Evolutionary conservation across 2,329 filamentous ascomycete species (phyloP), one percentile per base, ranked within the genome.

Genomic region (Akanthomyces lecanii): DNA sequence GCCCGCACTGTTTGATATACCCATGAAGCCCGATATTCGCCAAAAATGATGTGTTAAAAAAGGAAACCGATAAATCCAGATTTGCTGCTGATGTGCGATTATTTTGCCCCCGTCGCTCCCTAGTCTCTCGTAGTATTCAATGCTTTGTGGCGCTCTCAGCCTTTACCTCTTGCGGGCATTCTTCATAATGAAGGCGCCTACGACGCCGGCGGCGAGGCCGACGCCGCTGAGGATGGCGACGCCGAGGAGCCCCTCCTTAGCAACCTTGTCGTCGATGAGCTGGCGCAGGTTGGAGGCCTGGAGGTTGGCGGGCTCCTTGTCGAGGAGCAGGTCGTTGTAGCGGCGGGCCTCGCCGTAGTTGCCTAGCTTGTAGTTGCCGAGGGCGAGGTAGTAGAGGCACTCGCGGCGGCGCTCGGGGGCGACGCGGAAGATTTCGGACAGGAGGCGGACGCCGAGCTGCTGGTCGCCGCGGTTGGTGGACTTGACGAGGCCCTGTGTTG

Each of bases 301-400:
- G 71, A 97, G 77, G 76, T 98, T 99, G 53, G 85, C 87, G 10
- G 92, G 92, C 79, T 99, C 95, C 74, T 94, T 89, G 66, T 97
- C 92, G 61, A 98, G 78, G 65, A 99, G 81, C 56, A 94, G 82
- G 72, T 98, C 94, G 76, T 99, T 99, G 79, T 98, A 98, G 73
- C 91, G 85, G 71, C 94, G 85, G 65, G 94, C 94, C 74, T 99
- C 95, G 65, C 89, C 92, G 76, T 97, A 99, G 82, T 97, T 98
- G 66, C 93, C 94, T 53, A 99, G 86, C 81, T 98, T 98, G 85
- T 94, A 98, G 82, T 98, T 97, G 66, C 95, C 95, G 38, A 99
- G 85, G 30, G 92, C 95, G 61, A 99, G 88, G 78, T 99, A 99
- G 82, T 97, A 99, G 65, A 99, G 90, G 74, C 95, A 99, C 83